These are phyloP conservation scores for Bombardia bombarda DNA, from an alignment of 495 filamentous ascomycete genomes.

Conservation along the genomic window DNA sequence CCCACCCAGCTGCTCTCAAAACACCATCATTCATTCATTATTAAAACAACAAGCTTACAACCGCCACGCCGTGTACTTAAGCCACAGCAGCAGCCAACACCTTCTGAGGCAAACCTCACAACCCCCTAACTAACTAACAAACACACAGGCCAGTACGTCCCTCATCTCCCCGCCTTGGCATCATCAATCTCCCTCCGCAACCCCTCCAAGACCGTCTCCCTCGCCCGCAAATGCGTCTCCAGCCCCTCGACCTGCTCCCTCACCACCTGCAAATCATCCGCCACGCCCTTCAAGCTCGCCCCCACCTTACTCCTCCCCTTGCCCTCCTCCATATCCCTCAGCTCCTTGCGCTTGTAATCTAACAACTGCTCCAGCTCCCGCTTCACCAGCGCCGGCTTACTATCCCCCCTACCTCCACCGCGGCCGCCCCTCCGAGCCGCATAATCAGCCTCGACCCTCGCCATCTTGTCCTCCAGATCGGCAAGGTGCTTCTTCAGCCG, in stretches of 20 bases:
- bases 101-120: too few species aligned
- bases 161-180: conserved; percentile 47
- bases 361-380: conserved; percentile 85
- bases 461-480: conserved; percentile 50
- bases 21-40: too few species aligned
- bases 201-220: conserved; percentile 52
- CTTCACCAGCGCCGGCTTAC: conserved; percentile 79
- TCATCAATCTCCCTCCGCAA: conserved; percentile 54
- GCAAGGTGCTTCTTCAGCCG: conserved; percentile 82
- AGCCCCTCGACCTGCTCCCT: conserved; percentile 67
- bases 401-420: conserved; percentile 47
- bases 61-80: too few species aligned
- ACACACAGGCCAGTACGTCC: too few species aligned
- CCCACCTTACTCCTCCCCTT: conserved; percentile 54
- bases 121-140: too few species aligned
- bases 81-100: too few species aligned
- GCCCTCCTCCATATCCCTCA: conserved; percentile 69
- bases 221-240: conserved; percentile 54
- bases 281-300: conserved; percentile 51
- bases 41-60: too few species aligned
- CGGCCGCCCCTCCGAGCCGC: conserved; percentile 25
- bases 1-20: too few species aligned
- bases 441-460: conserved; percentile 44
- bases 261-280: conserved; percentile 65
- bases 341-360: conserved; percentile 63